phyloP scores from a whole-genome alignment of 2,329 filamentous ascomycete genomes.

The Aschersonia sp. region DNA sequence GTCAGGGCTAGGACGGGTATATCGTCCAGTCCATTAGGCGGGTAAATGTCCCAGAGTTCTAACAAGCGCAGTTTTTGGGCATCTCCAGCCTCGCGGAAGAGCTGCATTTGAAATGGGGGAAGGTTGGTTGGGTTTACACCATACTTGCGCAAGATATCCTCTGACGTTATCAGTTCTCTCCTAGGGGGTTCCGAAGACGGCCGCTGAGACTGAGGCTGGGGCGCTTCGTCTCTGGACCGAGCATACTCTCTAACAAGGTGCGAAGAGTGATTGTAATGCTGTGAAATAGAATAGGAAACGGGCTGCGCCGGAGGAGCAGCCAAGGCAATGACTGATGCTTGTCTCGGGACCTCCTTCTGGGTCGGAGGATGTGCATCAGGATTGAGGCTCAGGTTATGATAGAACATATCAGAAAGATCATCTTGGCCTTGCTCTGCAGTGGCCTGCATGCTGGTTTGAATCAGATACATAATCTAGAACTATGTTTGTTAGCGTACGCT shows the following conservation, averaged over 20 bases:
- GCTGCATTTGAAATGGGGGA: constrained; percentile 59
- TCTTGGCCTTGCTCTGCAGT: constrained; percentile 49
- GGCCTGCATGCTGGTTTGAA: constrained; percentile 15
- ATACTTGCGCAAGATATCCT: constrained; percentile 47
- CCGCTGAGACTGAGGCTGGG: constrained; percentile 22
- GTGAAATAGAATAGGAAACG: constrained; percentile 60
- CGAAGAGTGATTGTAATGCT: constrained; percentile 73
- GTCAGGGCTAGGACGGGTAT: constrained; percentile 39
- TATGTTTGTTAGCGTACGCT: background rate
- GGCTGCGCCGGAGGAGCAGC: constrained; percentile 16
- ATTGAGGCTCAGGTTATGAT: constrained; percentile 57
- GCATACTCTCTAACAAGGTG: constrained; percentile 32
- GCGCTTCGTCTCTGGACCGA: constrained; percentile 12
- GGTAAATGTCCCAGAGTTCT: constrained; percentile 75
- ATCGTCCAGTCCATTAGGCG: constrained; percentile 43
- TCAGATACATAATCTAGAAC: constrained; percentile 21
- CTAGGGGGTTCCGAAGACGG: constrained; percentile 36
- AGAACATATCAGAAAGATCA: constrained; percentile 69
- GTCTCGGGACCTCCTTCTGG: constrained; percentile 14
- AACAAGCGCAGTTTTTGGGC: constrained; percentile 62
- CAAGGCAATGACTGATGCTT: constrained; percentile 12
- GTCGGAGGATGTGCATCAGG: constrained; percentile 16
- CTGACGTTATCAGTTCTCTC: constrained; percentile 33
- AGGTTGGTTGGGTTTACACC: constrained; percentile 57
- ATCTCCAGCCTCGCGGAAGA: constrained; percentile 63